Evolutionary conservation across 495 filamentous ascomycete genomes (phyloP), one percentile per base, ranked within the genome.

Genomic region (Daldinia caldariorum): DNA sequence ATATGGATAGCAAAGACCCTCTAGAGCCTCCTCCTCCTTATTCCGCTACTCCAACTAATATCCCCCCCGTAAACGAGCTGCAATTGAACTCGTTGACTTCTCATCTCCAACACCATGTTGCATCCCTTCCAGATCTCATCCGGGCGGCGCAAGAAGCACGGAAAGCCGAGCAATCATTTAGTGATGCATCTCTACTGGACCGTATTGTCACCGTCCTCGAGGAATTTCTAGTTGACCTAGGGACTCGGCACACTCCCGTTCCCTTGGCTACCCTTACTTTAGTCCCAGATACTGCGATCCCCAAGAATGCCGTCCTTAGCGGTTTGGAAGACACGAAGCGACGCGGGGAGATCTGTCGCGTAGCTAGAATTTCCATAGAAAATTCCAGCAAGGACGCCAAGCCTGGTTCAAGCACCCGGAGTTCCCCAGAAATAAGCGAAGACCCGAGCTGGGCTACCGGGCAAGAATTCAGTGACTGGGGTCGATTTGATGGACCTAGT

Each of bases 391-490:
- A 74, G 38, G 80, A 69, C 16, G 54, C 58, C 9, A 79, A 76
- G 14, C 57, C 68, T 20, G 22, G 49, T 7, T 26, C 65, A 4
- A 18, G 26, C 13, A 4, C 14, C 3, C 26, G 14, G 12, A 47
- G 18, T 26, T 5, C 38, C n/a, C 53, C 39, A 18, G n/a, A 8
- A 26, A 60, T 55, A 13, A 71, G 63, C 26, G 67, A 66, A 12
- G 58, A 69, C 12, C 61, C 67, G 9, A 71, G 68, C 31, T 72
- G 70, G 53, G 72, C 69, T 20, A 3, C 62, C 10, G 75, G 71
- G 1, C 56, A 58, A 1, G 73, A 74, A 12, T 81, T 83, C 50
- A 77, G 73, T 59, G 79, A 78, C 32, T 82, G 80, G 81, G 81
- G 82, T 7, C 76, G 82, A 7, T 83, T 80, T 49, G 75, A 73